These are phyloP conservation scores for Phytophthora sp. DNA, from an alignment of 352 stramenopile species.

Conservation along the genomic window DNA sequence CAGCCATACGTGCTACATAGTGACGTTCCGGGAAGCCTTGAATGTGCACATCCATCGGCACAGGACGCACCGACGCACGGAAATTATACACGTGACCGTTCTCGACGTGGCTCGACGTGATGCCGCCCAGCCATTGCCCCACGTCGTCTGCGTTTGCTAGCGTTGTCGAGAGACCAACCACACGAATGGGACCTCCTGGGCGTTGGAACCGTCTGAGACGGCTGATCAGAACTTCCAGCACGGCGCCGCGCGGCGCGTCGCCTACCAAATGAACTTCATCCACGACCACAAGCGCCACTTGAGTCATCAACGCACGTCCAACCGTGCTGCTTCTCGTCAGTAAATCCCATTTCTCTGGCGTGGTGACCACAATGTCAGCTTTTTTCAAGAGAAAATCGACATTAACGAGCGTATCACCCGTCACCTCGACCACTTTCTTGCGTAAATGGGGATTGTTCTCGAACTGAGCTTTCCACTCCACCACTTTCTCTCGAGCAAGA, in stretches of 20 bases:
- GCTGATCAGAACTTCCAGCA: slow-evolving; percentile 92
- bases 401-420: slow-evolving; percentile 96
- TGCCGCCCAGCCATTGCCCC: slow-evolving; percentile 97
- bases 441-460: slow-evolving; percentile 79
- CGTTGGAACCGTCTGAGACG: slow-evolving; percentile 79
- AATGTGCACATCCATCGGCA: slow-evolving; percentile 97
- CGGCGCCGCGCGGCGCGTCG: slow-evolving; percentile 93
- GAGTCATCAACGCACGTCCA: slow-evolving; percentile 68
- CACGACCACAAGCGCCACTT: slow-evolving; percentile 93
- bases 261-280: slow-evolving; percentile 98
- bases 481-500: slow-evolving; percentile 95
- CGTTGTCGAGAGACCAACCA: slow-evolving; percentile 96
- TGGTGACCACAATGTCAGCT: slow-evolving; percentile 98
- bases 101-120: slow-evolving; percentile 52
- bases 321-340: slow-evolving; percentile 93
- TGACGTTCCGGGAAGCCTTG: slow-evolving; percentile 97
- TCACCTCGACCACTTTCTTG: slow-evolving; percentile 96
- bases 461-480: slow-evolving; percentile 96
- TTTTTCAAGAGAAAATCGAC: slow-evolving; percentile 86
- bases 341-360: slow-evolving; percentile 98
- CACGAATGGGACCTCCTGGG: slow-evolving; percentile 72
- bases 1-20: slow-evolving; percentile 98
- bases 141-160: slow-evolving; percentile 97
- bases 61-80: slow-evolving; percentile 93
- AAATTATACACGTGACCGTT: slow-evolving; percentile 94